Base-by-base conservation (phyloP, 441 rosid genomes). In the Corymbia citriodora region DNA sequence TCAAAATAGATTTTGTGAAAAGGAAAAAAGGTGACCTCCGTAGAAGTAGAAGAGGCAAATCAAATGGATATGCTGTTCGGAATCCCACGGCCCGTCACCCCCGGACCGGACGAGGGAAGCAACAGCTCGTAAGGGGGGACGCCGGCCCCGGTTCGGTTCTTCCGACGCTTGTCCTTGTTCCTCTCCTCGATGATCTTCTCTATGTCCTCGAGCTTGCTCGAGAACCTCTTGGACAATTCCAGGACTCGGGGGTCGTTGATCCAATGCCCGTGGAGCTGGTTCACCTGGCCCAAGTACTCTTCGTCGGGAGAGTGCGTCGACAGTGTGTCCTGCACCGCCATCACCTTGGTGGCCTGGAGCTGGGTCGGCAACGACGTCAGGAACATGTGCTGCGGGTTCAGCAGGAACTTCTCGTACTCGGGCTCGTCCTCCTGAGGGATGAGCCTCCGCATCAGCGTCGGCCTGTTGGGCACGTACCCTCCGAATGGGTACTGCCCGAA, bases 401-500 rank as follows among this genome's bases (percentile, higher is more conserved):
- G 59, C 59, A 97, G 94, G 89, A 98, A 95, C 87, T 94, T 95
- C 65, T 95, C 96, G 45, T 94, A 96, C 50, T 95, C 97, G 2
- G 93, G 94, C 3, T 94, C 95, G 1, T 91, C 89, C 88, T 96
- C 97, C 81, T 92, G 94, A 4, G 98, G 99, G 88, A 98, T 94
- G 91, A 96, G 95, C 91, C 95, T 94, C 92, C 99, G 92, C 95
- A 97, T 90, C 13, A 98, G 92, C 0, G 99, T 96, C 15, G 99
- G 99, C 21, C 98, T 94, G 94, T 96, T 98, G 1, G 99, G 99
- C 90, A 97, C 96, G 88, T 98, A 98, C 19, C 99, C 99, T 94
- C 99, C 99, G 2, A 98, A 96, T 1, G 99, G 99, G 91, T 98
- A 98, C 92, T 97, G 99, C 25, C 99, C 99, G 36, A 98, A 98